Base-by-base conservation (phyloP, 352 stramenopile species). In the Peronospora farinosa region DNA sequence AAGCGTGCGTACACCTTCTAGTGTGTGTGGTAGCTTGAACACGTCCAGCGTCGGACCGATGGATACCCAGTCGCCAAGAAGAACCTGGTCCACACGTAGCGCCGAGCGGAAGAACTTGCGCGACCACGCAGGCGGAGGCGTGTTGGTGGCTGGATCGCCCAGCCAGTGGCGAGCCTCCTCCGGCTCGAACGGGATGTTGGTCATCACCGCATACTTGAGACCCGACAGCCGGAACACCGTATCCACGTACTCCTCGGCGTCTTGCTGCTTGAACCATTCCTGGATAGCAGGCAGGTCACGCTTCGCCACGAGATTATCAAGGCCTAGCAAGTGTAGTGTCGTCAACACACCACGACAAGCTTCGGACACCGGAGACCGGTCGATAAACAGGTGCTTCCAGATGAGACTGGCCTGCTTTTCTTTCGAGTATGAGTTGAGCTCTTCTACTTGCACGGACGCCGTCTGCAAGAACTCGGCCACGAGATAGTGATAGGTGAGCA, bases 401-500 rank as follows among this genome's bases (percentile, higher is more conserved):
- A 97, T 93, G 16, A 93, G 51, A 56, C 76, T 58, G 1, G 92
- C 88, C 65, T 97, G 87, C 53, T 84, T 52, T 27, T 74, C 60
- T 71, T 92, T 95, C 30, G 64, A 67, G 37, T 83, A 75, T 23
- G 71, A 65, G 62, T 93, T 95, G 60, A 96, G 96, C 43, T 59
- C 53, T 46, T 94, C 79, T 5, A 88, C 80, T 33, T 77, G 65
- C 12, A 83, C 68, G 11, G 74, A 58, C 19, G 78, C 79, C n/a
- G 85, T 96, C 57, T 95, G 92, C 57, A 97, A 84, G 58, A 92
- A 97, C 72, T 97, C 92, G 2, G 89, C 86, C 13, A 98, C 89
- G 6, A 98, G 67, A 63, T 98, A 98, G 69, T 98, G 92, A 63
- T 98, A 97, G 16, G 89, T 97, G 25, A 98, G 70, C 32, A 98